phyloP scores from a whole-genome alignment of 768 basidiomycete genomes.

The Stropharia rugosoannulata region DNA sequence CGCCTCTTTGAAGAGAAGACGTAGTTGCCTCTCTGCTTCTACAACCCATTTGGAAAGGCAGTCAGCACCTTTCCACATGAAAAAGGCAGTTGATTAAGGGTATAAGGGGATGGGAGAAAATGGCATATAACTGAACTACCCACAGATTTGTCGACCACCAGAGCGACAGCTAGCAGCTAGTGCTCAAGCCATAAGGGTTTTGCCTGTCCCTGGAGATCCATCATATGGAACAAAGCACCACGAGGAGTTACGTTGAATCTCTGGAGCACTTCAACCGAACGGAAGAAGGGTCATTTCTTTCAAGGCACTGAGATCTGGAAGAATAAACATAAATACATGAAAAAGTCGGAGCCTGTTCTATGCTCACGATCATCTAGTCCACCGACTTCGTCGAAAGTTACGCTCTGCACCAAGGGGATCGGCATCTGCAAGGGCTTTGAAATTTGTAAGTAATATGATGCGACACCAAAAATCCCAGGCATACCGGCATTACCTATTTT shows the following conservation, averaged over 20 bases:
- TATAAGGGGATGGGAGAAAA: background rate
- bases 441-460: constrained; percentile 17
- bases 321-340: background rate
- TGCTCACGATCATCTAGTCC: constrained; percentile 89
- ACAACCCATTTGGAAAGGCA: constrained; percentile 99
- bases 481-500: constrained; percentile 78
- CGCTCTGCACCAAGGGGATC: constrained; percentile 94
- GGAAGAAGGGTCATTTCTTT: constrained; percentile 99
- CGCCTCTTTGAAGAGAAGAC: constrained; percentile 94
- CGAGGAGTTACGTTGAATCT: constrained; percentile 91
- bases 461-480: constrained; percentile 21
- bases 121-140: constrained; percentile 26
- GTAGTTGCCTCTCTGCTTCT: constrained; percentile 94
- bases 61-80: constrained; percentile 99
- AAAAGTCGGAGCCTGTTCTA: background rate
- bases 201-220: constrained; percentile 98
- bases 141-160: constrained; percentile 85
- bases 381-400: constrained; percentile 96
- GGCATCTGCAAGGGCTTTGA: constrained; percentile 78
- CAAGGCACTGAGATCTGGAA: constrained; percentile 85
- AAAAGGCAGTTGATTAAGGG: constrained; percentile 77
- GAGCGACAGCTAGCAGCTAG: constrained; percentile 90
- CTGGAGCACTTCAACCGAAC: constrained; percentile 95
- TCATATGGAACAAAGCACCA: constrained; percentile 97
- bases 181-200: constrained; percentile 90